Evolutionary conservation across 2,329 filamentous ascomycete species (phyloP), one percentile per base, ranked within the genome.

Genomic region (Leptographium radiaticola): DNA sequence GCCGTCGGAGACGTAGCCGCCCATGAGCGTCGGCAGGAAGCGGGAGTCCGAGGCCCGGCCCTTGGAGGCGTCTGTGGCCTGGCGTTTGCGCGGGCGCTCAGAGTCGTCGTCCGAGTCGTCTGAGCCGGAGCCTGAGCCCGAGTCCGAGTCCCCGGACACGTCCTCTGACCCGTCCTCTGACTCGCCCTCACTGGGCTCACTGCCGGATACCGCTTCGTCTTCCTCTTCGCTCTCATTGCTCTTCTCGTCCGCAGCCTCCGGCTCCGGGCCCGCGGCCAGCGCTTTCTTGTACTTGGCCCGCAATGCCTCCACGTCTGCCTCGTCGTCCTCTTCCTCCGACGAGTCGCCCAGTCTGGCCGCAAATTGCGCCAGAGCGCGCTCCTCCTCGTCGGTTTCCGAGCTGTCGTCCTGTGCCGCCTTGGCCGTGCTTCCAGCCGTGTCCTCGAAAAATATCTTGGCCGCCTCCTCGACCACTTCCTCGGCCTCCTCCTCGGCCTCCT

Each of bases 1-100:
- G 7, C 83, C 87, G 48, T 85, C 87, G 2, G 86, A 89, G 61
- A 87, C 78, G 69, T 91, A 94, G 54, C 86, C 86, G 20, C 82
- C 84, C 76, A 88, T 87, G 16, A 93, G 76, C 1, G 83, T 81
- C 0, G 87, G 87, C 2, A 93, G 70, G 64, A 89, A 89, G 0
- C 79, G 79, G 0, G 85, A 79, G 12, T 9, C 43, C 0, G 49
- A 10, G 5, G 55, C 2, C 0, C 25, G 13, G 10, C 33, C 43
- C 40, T 36, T 50, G 20, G 18, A 6, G 10, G 18, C 25, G 6
- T 8, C n/a, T 1, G 46, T 20, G n/a, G 47, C 45, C 20, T 18
- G 39, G 9, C 56, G 57, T 38, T 56, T 56, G 36, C 54, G 56
- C 6, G 56, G 54, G 9, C 51, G 56, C 5, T 44, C 48, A 6